Evolutionary conservation across 305 asterid genomes (phyloP), one percentile per base, ranked within the genome.

Genomic region (Fraxinus xanthoxyloides): DNA sequence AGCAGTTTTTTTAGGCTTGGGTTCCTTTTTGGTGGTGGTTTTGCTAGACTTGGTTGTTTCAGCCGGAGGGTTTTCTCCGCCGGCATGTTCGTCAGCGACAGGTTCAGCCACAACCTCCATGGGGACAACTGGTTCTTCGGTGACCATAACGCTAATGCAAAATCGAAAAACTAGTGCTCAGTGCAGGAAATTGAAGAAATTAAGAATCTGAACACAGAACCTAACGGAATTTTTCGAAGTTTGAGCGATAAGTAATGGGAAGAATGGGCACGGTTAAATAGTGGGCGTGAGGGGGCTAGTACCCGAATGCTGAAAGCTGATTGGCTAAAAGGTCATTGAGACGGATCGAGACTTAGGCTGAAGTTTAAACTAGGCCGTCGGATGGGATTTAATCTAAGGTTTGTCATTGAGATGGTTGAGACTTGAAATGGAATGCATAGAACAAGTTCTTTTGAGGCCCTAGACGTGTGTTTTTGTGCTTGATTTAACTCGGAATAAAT

Each of bases 401-500:
- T 10, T 3, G 5, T 35, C 28, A 65, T 17, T 4, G 23, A 43
- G 82, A 78, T 75, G 36, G 65, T 28, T 28, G 23, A 38, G 75
- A 34, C 85, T 7, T 72, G 85, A 90, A 84, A 85, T 86, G 86
- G 83, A 82, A 77, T 77, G 84, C 63, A 65, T 15, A 21, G 10
- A 48, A 75, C 32, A 38, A 5, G 76, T 65, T 78, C 73, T 34
- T 78, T 80, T 32, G n/a, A 46, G 34, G 30, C 10, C 0, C n/a
- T 8, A 32, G 63, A 56, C 84, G 85, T 92, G 97, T 92, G 97
- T 88, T 92, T 92, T 87, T 90, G 38, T 86, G 87, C 82, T 85
- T 79, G 80, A 84, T 89, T 92, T 24, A 76, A 80, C 5, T 69
- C 34, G 43, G 21, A 21, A 87, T 88, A 89, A 86, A 81, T 87